Evolutionary conservation across 73 alveolate species (phyloP), one percentile per base, ranked within the genome.

Genomic region (Diophrys appendiculata): DNA sequence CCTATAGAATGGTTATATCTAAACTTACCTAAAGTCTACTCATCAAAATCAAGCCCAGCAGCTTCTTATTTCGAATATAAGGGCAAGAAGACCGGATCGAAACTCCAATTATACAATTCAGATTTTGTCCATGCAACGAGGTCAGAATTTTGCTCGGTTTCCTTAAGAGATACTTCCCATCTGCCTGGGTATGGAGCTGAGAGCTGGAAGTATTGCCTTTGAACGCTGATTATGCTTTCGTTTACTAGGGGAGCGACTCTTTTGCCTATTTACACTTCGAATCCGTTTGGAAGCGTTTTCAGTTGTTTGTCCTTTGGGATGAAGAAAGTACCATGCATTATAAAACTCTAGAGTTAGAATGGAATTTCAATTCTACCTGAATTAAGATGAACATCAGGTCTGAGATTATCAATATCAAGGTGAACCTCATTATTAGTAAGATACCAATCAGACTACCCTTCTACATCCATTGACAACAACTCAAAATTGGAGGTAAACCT

Each of bases 231-330:
- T 3, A 60, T 14, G n/a, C 71, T 60, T 11, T 60, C 71, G 22
- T 13, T 13, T 52, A 22, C 22, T 13, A 13, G 11, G 65, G 11
- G 24, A 13, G 11, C 65, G 22, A 52, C 22, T 22, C 22, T 52
- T 22, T 52, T 52, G 11, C 65, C 65, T 13, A 52, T 52, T 52
- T 13, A 13, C 22, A 52, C 11, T 52, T 52, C 65, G 24, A 52
- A 52, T 52, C 65, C 65, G 22, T 60, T 60, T 11, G 71, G 71
- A 23, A n/a, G n/a, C n/a, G n/a, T n/a, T n/a, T n/a, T n/a, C n/a
- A n/a, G n/a, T n/a, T n/a, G n/a, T n/a, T n/a, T n/a, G n/a, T n/a
- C n/a, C n/a, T n/a, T n/a, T n/a, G n/a, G n/a, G 5, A 43, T 43
- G 60, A 11, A 18, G 60, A 43, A 43, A 5, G 18, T 43, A 43